Evolutionary conservation across 805 yeast genomes (phyloP), one percentile per base, ranked within the genome.

Genomic region (Candida tallmaniae): DNA sequence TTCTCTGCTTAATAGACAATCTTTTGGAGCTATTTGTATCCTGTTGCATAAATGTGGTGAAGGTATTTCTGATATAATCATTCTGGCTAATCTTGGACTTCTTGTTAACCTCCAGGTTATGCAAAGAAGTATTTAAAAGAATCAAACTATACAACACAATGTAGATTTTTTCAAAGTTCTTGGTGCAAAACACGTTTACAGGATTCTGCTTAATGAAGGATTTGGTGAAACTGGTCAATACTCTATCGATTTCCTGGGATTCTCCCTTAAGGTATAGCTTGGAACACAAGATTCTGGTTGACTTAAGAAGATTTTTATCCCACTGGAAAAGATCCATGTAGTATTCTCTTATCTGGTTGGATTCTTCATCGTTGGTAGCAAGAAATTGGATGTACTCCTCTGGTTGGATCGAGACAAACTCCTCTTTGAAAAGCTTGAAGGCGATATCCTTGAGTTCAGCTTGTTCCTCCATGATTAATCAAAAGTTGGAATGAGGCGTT

Each of bases 211-310:
- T 53, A 15, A 66, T 60, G 80, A 89, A 86, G 34, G 79, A 72
- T 34, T 65, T 64, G 13, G 93, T 74, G 50, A 84, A 80, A 3
- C 79, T 69, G 28, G 82, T 80, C 36, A 87, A 60, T 20, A 86
- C 72, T 31, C 84, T 70, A 56, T 85, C 93, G 34, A 86, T 77
- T 48, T 81, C 83, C 47, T 83, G 89, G 3, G 93, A 78, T 58
- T 87, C 95, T 5, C 90, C 95, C 49, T 77, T 76, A 47, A 87
- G 68, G 56, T 80, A 82, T n/a, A 86, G 51, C 44, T 69, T 74
- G 24, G 72, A 68, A 45, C 94, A 85, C 21, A 86, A 60, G 29
- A 56, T 55, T 21, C 87, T 62, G 12, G 87, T 66, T 1, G 87
- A 65, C 2, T 57, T 54, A 27, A 84, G 59, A 29, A 86, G 58